Evolutionary conservation across 176 grass and related monocot genomes (phyloP).

Genomic region (Rhynchospora tenuis): DNA sequence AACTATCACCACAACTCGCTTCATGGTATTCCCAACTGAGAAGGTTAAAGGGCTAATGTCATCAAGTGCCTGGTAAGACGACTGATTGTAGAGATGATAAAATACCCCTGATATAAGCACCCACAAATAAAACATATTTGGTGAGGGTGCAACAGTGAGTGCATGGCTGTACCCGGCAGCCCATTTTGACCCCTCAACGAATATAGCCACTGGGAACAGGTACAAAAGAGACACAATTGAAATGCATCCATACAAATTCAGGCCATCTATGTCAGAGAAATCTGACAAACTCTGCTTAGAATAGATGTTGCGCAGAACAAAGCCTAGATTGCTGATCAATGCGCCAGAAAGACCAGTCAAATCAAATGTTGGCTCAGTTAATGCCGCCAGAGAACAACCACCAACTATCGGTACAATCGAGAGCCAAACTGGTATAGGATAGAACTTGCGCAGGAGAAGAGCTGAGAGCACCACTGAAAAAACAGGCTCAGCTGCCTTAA

Average conservation of each 20-base stretch:
- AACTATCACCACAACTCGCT: constrained; percentile 40
- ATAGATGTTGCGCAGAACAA: constrained; percentile 41
- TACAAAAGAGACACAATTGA: constrained; percentile 35
- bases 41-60: constrained; percentile 42
- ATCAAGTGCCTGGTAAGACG: constrained; percentile 44
- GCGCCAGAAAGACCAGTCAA: constrained; percentile 27
- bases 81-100: constrained; percentile 50
- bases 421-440: constrained; percentile 37
- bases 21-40: constrained; percentile 47
- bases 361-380: constrained; percentile 37
- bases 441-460: constrained; percentile 25
- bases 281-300: constrained; percentile 39
- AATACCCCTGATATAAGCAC: constrained; percentile 38
- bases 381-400: constrained; percentile 31
- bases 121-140: constrained; percentile 27
- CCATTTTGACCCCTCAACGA: constrained; percentile 40
- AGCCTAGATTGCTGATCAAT: constrained; percentile 38
- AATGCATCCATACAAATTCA: constrained; percentile 47
- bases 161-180: constrained; percentile 16
- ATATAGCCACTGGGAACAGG: constrained; percentile 35
- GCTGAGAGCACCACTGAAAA: constrained; percentile 43
- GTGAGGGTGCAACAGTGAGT: constrained; percentile 10
- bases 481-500: constrained; percentile 38
- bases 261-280: constrained; percentile 32
- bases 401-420: constrained; percentile 39